These are phyloP conservation scores for Saccharomyces pastorianus DNA, from an alignment of 1,139 yeast species.

Conservation along the genomic window DNA sequence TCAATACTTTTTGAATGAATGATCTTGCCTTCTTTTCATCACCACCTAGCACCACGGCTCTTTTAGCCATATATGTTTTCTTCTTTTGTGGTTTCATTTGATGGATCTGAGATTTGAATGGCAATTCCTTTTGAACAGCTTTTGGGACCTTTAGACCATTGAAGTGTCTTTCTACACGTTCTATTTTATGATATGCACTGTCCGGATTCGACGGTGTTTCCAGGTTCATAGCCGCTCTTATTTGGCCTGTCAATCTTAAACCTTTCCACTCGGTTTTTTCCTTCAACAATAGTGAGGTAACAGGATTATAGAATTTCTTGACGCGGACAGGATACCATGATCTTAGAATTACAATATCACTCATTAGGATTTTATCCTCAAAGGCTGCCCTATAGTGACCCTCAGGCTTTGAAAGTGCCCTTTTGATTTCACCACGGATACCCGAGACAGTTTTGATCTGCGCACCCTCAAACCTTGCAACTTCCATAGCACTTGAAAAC, in stretches of 20 bases:
- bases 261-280: constrained; percentile 90
- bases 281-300: constrained; percentile 70
- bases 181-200: constrained; percentile 69
- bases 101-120: constrained; percentile 84
- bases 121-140: constrained; percentile 64
- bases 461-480: constrained; percentile 97
- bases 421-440: constrained; percentile 91
- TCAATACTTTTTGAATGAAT: constrained; percentile 77
- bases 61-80: constrained; percentile 74
- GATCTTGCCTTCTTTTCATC: constrained; percentile 92
- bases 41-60: constrained; percentile 89
- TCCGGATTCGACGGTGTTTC: constrained; percentile 62
- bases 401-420: constrained; percentile 89
- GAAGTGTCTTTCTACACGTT: constrained; percentile 79
- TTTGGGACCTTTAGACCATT: constrained; percentile 82
- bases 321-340: constrained; percentile 96
- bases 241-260: constrained; percentile 89
- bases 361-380: constrained; percentile 86
- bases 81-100: constrained; percentile 84
- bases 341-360: constrained; percentile 81
- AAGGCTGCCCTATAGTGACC: constrained; percentile 98
- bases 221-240: constrained; percentile 67
- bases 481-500: constrained; percentile 89
- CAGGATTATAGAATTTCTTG: constrained; percentile 90
- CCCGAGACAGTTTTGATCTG: constrained; percentile 94